phyloP scores from a whole-genome alignment of 345 rosid genomes.

The Jatropha curcas region DNA sequence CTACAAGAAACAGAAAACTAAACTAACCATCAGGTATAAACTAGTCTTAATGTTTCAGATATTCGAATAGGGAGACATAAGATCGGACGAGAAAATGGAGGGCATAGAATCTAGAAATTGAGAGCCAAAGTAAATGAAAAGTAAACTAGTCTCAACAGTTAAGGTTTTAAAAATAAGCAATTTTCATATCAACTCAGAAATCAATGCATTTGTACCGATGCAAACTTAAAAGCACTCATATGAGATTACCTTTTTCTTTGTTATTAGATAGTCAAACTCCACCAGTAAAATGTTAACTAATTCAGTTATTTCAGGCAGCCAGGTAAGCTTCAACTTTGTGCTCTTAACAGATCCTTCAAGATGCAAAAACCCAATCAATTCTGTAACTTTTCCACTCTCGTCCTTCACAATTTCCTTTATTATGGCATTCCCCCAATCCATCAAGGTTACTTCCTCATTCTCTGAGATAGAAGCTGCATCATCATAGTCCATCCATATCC shows the following conservation, averaged over 20 bases:
- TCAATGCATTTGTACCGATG: not conserved
- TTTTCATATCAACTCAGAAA: not conserved
- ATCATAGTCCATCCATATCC: slow-evolving; percentile 73
- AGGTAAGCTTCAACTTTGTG: slow-evolving; percentile 87
- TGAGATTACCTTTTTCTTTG: slow-evolving; percentile 21
- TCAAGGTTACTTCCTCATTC: slow-evolving; percentile 79
- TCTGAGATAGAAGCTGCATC: slow-evolving; percentile 69
- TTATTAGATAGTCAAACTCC: slow-evolving; percentile 25
- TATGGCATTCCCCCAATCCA: slow-evolving; percentile 95
- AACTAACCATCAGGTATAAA: not conserved
- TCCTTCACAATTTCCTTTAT: slow-evolving; percentile 67
- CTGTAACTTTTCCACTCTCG: slow-evolving; percentile 52
- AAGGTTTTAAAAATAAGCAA: not conserved
- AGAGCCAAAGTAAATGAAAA: not conserved
- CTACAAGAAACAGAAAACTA: too few relatives aligned
- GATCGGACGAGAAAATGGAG: not conserved
- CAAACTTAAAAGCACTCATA: not conserved
- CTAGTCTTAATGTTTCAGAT: too few relatives aligned
- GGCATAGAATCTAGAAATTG: not conserved
- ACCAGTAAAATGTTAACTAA: slow-evolving; percentile 4
- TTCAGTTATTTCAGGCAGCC: slow-evolving; percentile 43
- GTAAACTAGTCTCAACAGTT: not conserved
- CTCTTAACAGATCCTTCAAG: slow-evolving; percentile 87
- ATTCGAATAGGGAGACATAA: too few relatives aligned
- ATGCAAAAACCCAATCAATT: slow-evolving; percentile 65